These are phyloP conservation scores for Scedosporium aurantiacum DNA, from an alignment of 2,329 filamentous ascomycete species.

Conservation along the genomic window DNA sequence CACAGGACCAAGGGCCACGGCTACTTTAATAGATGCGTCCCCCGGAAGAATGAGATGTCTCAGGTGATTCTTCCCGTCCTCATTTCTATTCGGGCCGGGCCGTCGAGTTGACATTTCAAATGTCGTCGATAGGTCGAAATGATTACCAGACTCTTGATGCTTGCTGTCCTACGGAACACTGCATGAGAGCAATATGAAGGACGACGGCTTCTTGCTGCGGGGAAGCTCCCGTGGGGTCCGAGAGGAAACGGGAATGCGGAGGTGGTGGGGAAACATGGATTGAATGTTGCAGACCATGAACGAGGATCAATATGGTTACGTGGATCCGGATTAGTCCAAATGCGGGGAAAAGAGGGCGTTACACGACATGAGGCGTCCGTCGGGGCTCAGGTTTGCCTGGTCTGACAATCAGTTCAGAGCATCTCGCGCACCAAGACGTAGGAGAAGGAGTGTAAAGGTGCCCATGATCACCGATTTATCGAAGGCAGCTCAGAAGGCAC, in stretches of 20 bases:
- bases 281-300: not conserved
- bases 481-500: too few species aligned
- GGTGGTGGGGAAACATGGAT: not conserved
- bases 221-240: not conserved
- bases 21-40: not conserved
- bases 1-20: not conserved
- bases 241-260: not conserved
- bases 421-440: too few species aligned
- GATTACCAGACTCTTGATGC: not conserved
- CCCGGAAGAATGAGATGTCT: not conserved
- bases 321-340: too few species aligned
- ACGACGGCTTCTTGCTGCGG: not conserved
- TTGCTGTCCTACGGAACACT: not conserved
- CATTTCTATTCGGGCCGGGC: not conserved
- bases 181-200: not conserved
- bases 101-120: not conserved
- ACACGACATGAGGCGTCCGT: too few species aligned
- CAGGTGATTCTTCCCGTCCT: not conserved
- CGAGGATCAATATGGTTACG: not conserved
- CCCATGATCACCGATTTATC: too few species aligned
- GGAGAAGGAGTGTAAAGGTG: too few species aligned
- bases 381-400: too few species aligned
- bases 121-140: not conserved
- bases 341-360: too few species aligned
- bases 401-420: too few species aligned